Percentiles rank a stretch among this genome's conserved stretches.
Evolutionary conservation across 768 basidiomycete genomes (phyloP).

Genomic region (Leccinum olivaceopallidum): DNA sequence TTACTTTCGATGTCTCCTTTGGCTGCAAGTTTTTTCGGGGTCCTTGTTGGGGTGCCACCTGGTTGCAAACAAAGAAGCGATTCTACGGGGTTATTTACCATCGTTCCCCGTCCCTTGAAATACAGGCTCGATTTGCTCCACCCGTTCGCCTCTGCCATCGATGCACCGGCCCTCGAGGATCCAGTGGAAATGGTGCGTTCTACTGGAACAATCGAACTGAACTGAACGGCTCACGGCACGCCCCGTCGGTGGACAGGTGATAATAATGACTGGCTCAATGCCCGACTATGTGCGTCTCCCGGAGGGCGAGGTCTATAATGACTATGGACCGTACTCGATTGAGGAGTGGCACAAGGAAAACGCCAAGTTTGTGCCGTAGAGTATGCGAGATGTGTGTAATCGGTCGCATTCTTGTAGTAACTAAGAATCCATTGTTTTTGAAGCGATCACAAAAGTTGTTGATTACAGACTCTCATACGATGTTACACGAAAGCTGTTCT

Average conservation of each 20-base stretch:
- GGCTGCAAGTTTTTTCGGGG: too few relatives aligned
- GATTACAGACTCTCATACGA: background rate
- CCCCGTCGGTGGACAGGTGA: constrained; percentile 35
- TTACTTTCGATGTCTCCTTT: too few relatives aligned
- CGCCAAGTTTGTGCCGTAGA: constrained; percentile 36
- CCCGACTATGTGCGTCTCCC: constrained; percentile 64
- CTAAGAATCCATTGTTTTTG: background rate
- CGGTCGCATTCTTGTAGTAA: too few relatives aligned
- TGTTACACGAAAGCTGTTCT: background rate
- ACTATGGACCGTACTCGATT: too few relatives aligned
- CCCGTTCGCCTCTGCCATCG: constrained; percentile 69
- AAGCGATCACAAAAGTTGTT: background rate
- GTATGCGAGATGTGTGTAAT: background rate
- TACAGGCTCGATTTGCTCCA: constrained; percentile 63
- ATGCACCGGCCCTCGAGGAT: constrained; percentile 53
- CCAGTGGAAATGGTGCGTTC: constrained; percentile 51
- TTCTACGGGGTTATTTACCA: too few relatives aligned
- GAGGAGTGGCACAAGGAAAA: too few relatives aligned
- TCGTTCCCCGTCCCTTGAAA: too few relatives aligned
- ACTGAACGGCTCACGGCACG: background rate
- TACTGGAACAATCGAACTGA: background rate
- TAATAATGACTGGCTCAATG: constrained; percentile 49
- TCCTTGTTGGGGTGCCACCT: too few relatives aligned
- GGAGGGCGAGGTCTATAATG: constrained; percentile 48
- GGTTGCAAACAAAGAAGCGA: too few relatives aligned